phyloP scores from a whole-genome alignment of 2,329 filamentous ascomycete species.

The Cercospora nicotianae region DNA sequence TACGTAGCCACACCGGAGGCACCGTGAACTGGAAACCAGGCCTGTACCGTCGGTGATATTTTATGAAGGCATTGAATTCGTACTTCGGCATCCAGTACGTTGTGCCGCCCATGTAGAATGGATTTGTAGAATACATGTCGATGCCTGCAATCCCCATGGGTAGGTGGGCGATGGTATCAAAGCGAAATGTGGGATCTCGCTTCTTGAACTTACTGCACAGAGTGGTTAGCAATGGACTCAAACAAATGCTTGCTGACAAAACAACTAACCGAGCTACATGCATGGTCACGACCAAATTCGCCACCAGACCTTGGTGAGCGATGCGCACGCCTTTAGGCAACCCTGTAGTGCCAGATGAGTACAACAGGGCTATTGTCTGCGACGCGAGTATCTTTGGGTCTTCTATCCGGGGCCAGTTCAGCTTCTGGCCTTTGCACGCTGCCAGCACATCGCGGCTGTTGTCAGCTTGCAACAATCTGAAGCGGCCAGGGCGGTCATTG shows the following conservation, averaged over 20 bases:
- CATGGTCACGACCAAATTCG: conserved; percentile 17
- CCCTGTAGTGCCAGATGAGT: conserved; percentile 50
- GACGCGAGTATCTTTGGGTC: conserved; percentile 48
- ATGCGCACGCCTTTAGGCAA: conserved; percentile 42
- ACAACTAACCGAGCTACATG: conserved; percentile 20
- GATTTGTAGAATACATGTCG: conserved; percentile 43
- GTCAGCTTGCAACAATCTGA: conserved; percentile 32
- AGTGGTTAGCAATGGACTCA: not conserved
- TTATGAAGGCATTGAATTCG: conserved; percentile 57
- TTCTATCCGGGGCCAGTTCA: conserved; percentile 57
- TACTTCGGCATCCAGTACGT: conserved; percentile 66
- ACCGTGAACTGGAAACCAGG: conserved; percentile 61
- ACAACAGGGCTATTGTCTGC: conserved; percentile 57
- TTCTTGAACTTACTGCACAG: not conserved
- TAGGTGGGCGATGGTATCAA: conserved; percentile 39
- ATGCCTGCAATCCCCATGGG: conserved; percentile 45
- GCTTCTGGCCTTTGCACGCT: conserved; percentile 36
- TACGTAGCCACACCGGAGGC: conserved; percentile 60
- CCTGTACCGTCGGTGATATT: conserved; percentile 51
- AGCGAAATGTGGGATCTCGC: not conserved
- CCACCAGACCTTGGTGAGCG: conserved; percentile 26
- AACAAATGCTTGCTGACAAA: conserved; percentile 21
- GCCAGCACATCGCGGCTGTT: conserved; percentile 48
- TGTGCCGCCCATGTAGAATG: conserved; percentile 43
- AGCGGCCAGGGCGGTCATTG: conserved; percentile 25